Evolutionary conservation across 148 eudicot species (phyloP), one percentile per base, ranked within the genome.

Genomic region (Heliosperma pusillum): DNA sequence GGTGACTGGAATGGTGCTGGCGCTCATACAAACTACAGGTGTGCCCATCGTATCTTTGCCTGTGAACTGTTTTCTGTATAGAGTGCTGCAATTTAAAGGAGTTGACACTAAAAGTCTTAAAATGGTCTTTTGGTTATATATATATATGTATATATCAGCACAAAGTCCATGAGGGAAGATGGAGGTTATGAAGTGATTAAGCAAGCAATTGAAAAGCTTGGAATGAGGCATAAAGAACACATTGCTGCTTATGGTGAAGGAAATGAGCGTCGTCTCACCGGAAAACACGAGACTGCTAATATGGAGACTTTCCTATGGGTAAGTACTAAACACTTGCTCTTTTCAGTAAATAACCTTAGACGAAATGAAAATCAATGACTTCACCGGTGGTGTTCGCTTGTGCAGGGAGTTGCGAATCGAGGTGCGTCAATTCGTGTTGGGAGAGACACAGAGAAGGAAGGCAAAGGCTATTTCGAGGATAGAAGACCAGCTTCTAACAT

Each of bases 1-100:
- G 93, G 93, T 79, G 93, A 89, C 76, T 89, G 93, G 93, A 89
- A 89, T 71, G 93, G 93, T 13, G 93, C 93, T 63, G 93, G 93
- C 69, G 93, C 93, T 79, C 93, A 89, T 86, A 80, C 89, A 9
- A 89, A 89, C 81, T 89, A 85, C 86, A 89, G 92, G 89, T 84
- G 45, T 29, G 19, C 16, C 8, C 55, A 12, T 44, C 56, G 1
- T 69, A 40, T 30, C 26, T 55, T 69, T 30, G 3, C 36, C n/a
- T 24, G 3, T 13, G 7, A 42, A 24, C 11, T 17, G 4, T 64
- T 63, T 33, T 40, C 40, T 33, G 6, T 2, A 33, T n/a, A 33
- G 6, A 33, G 6, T 33, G 6, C 6, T 33, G 6, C 6, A 33
- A 3, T 33, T 33, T 3, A 33, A 33, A 33, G 40, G 40, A 33